phyloP scores from a whole-genome alignment of 2,329 filamentous ascomycete genomes.

The Parastagonospora nodorum region DNA sequence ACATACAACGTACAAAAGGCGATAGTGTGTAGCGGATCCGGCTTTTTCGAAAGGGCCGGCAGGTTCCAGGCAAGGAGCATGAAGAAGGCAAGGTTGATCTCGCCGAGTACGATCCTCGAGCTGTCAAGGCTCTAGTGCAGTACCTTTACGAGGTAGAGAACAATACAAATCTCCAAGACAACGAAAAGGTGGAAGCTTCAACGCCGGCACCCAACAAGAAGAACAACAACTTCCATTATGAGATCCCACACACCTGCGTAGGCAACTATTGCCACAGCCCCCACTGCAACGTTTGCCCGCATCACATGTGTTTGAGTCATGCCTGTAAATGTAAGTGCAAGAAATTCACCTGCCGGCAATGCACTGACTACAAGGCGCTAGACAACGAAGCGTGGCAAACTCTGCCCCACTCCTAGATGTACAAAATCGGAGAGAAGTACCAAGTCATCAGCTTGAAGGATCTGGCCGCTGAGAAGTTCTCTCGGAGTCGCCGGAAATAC shows the following conservation, averaged over 20 bases:
- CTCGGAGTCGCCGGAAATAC: neutral
- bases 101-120: conserved; percentile 9
- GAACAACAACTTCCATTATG: neutral
- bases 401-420: conserved; percentile 3
- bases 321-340: neutral
- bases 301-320: neutral
- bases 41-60: conserved; percentile 13
- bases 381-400: neutral
- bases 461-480: conserved; percentile 9
- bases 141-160: conserved; percentile 28
- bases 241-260: neutral
- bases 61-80: conserved; percentile 13
- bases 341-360: neutral
- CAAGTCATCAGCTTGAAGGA: conserved; percentile 5
- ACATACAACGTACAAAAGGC: conserved; percentile 16
- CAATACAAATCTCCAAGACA: neutral
- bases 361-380: neutral
- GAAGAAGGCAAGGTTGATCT: conserved; percentile 10
- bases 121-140: conserved; percentile 12
- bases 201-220: neutral
- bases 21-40: conserved; percentile 11
- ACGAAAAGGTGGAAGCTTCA: neutral
- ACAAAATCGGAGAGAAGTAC: conserved; percentile 15
- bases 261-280: neutral
- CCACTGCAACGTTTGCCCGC: neutral